Evolutionary conservation across 2,329 filamentous ascomycete species (phyloP), one percentile per base, ranked within the genome.

Genomic region (Orbilia ellipsospora): DNA sequence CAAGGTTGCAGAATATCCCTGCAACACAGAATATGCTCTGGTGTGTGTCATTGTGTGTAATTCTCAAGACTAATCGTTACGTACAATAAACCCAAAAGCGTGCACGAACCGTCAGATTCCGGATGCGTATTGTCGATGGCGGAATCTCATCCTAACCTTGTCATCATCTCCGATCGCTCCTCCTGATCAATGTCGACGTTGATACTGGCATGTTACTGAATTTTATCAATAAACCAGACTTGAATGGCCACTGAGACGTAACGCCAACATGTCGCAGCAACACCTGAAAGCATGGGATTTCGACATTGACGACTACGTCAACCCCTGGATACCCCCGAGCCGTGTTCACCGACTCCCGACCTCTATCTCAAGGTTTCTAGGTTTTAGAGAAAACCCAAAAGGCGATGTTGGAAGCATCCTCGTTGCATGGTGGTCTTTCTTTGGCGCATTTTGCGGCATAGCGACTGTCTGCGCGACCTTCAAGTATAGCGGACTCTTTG

Each of bases 261-360:
- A 36, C 31, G 8, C 31, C 31, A 36, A 36, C 31, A 36, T 36
- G 31, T 7, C 31, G 10, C 31, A 36, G 31, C 31, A 36, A 36
- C 31, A 7, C 31, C 8, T 36, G 23, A 12, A 50, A 40, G 23
- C 42, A 40, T 57, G 54, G 63, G 18, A 90, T 80, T 88, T 96
- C 82, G 88, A 95, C 82, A 87, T 96, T 77, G 93, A 97, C 84
- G 83, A 83, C n/a, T 88, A 90, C 80, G 81, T 96, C 60, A 93
- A 94, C 81, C 90, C 86, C 1, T 85, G 88, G 74, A 80, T 96
- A 23, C 91, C 91, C 7, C 84, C 87, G 13, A 90, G 90, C 48
- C 88, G 87, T 78, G 86, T 92, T 81, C 83, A 86, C 28, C 83
- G 84, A 52, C 80, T 96, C 0, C 93, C 93, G 0, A 84, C 84